Evolutionary conservation across 2,329 filamentous ascomycete species (phyloP).

Genomic region (Stromatinia cepivora): DNA sequence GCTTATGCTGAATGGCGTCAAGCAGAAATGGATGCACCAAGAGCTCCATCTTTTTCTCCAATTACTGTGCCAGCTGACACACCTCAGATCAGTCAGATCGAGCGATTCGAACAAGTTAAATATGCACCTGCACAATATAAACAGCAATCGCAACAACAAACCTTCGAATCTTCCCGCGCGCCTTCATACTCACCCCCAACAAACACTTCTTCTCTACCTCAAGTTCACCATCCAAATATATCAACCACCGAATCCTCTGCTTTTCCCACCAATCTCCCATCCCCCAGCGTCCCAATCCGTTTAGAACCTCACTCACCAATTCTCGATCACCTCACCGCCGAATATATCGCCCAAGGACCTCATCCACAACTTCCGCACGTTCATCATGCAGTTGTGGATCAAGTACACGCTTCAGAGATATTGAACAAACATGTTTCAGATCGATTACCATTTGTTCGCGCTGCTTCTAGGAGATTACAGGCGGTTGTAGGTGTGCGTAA

Average conservation of each 20-base stretch:
- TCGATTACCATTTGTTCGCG: constrained; percentile 27
- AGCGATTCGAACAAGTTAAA: background rate
- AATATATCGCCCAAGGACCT: constrained; percentile 1
- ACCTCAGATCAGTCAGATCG: background rate
- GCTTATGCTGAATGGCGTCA: background rate
- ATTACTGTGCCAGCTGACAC: background rate
- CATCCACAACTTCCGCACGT: background rate
- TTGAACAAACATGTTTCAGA: constrained; percentile 25
- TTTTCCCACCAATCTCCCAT: background rate
- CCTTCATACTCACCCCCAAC: background rate
- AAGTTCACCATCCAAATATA: background rate
- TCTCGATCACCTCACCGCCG: background rate
- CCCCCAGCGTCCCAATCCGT: constrained; percentile 1
- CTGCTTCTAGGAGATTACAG: constrained; percentile 30
- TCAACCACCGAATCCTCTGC: background rate
- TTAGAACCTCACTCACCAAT: background rate
- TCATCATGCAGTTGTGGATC: background rate
- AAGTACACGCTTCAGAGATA: constrained; percentile 10
- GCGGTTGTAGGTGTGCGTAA: constrained; percentile 33
- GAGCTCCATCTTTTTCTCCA: background rate
- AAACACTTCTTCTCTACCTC: background rate
- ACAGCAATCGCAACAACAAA: background rate
- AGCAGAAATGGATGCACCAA: background rate
- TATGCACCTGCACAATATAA: background rate
- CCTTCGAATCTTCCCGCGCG: background rate